Conservation (phyloP, 2,329 filamentous ascomycete genomes). For the Aurifilum marmelostoma region DNA sequence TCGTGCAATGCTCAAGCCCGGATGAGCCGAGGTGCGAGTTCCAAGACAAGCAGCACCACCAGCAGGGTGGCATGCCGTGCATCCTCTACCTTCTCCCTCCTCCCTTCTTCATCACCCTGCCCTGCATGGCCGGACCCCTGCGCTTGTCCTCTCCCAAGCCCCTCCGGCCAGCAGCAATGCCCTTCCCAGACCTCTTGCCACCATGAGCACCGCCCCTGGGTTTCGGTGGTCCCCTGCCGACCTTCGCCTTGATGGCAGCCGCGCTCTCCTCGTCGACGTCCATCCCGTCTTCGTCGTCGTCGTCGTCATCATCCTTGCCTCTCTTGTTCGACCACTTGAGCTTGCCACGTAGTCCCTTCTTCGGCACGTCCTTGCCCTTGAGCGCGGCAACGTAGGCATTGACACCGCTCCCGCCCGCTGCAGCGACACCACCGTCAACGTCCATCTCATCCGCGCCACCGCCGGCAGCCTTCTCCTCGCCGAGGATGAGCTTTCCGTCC, state of each 20-base stretch:
- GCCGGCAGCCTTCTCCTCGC: constrained; percentile 53
- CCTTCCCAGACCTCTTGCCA: constrained; percentile 36
- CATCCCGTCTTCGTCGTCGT: constrained; percentile 51
- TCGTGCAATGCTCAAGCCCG: neutral
- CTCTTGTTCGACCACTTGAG: constrained; percentile 72
- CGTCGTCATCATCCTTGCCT: constrained; percentile 48
- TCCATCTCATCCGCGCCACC: constrained; percentile 54
- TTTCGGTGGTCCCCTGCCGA: constrained; percentile 43
- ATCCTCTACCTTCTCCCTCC: constrained; percentile 23
- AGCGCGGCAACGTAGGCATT: constrained; percentile 72
- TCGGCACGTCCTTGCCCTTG: constrained; percentile 67
- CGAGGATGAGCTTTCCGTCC: constrained; percentile 81
- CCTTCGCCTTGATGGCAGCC: constrained; percentile 52
- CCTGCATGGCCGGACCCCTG: constrained; percentile 32
- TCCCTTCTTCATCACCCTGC: constrained; percentile 36
- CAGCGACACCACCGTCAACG: constrained; percentile 47
- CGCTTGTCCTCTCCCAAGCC: constrained; percentile 40
- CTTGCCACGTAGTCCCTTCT: constrained; percentile 67
- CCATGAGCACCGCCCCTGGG: constrained; percentile 36
- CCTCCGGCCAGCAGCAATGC: constrained; percentile 37
- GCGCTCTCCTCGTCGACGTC: constrained; percentile 58
- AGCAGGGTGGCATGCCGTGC: neutral
- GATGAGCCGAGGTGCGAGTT: neutral
- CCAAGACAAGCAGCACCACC: neutral
- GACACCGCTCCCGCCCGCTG: constrained; percentile 57